Conservation (phyloP, 1,139 yeast genomes). For the Pichia sp. region DNA sequence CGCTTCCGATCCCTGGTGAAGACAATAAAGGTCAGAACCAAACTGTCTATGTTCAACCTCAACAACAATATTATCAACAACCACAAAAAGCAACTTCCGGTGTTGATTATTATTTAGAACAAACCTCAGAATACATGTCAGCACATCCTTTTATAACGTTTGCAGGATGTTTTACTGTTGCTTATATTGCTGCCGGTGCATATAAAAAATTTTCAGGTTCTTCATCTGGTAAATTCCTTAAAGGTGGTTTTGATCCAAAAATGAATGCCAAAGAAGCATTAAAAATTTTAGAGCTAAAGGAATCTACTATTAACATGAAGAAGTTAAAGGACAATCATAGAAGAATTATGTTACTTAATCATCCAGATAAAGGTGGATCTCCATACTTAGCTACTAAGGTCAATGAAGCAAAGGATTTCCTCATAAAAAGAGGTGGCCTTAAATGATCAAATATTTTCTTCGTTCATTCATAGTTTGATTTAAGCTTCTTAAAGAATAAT, state of each 20-base stretch:
- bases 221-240: conserved; percentile 60
- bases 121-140: conserved; percentile 55
- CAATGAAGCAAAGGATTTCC: conserved; percentile 91
- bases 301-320: conserved; percentile 65
- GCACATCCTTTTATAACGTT: conserved; percentile 75
- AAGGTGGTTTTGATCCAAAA: conserved; percentile 85
- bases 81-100: conserved; percentile 40
- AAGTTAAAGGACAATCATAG: conserved; percentile 90
- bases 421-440: conserved; percentile 66
- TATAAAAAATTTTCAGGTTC: conserved; percentile 69
- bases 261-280: conserved; percentile 91
- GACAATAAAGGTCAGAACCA: conserved; percentile 25
- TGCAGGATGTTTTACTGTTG: conserved; percentile 59
- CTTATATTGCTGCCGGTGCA: conserved; percentile 62
- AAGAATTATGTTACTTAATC: conserved; percentile 87
- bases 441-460: conserved; percentile 15
- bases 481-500: too few relatives aligned
- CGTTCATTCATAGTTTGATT: neutral
- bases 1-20: conserved; percentile 57
- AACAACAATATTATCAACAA: conserved; percentile 24
- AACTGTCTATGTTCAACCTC: conserved; percentile 17
- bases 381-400: conserved; percentile 93
- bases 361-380: conserved; percentile 97
- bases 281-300: conserved; percentile 78
- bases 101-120: conserved; percentile 62